Percentiles rank a stretch among this genome's conserved stretches.
Evolutionary conservation across 352 stramenopile genomes (phyloP).

Genomic region (Peronospora belbahrii): DNA sequence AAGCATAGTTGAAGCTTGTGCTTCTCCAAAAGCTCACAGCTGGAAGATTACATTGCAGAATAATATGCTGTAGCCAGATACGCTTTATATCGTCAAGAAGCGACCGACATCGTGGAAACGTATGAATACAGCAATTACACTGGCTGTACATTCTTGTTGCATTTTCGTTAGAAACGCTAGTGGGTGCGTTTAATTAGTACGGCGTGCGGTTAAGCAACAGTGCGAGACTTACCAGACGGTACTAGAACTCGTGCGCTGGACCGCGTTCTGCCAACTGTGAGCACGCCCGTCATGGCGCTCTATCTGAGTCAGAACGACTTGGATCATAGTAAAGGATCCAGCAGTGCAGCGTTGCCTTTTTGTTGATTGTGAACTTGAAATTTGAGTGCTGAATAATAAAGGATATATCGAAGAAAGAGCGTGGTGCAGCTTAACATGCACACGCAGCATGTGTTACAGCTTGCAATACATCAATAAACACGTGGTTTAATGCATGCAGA

Average conservation of each 20-base stretch:
- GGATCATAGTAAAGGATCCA: conserved; percentile 36
- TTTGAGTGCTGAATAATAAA: too few species aligned
- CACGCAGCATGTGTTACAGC: too few species aligned
- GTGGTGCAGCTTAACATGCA: too few species aligned
- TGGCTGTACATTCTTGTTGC: background rate
- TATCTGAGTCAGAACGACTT: conserved; percentile 84
- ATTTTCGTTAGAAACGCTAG: conserved; percentile 37
- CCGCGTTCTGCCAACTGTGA: conserved; percentile 35
- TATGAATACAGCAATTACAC: conserved; percentile 5
- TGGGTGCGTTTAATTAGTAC: conserved; percentile 64
- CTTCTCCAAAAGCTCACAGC: conserved; percentile 12
- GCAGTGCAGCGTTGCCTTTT: too few species aligned
- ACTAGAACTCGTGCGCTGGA: conserved; percentile 51
- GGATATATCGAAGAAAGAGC: too few species aligned
- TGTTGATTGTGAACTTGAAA: too few species aligned
- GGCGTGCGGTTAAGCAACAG: conserved; percentile 63
- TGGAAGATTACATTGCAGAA: conserved; percentile 21
- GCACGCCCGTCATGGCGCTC: conserved; percentile 39
- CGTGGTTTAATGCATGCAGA: too few species aligned
- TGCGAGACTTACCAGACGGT: conserved; percentile 56
- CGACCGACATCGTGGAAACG: conserved; percentile 2
- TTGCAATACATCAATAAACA: too few species aligned
- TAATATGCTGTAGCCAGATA: conserved; percentile 3
- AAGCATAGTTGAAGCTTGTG: too few species aligned
- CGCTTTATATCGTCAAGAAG: conserved; percentile 12